Base-by-base conservation (phyloP, 257 asterid genomes). In the Ocimum tenuiflorum region DNA sequence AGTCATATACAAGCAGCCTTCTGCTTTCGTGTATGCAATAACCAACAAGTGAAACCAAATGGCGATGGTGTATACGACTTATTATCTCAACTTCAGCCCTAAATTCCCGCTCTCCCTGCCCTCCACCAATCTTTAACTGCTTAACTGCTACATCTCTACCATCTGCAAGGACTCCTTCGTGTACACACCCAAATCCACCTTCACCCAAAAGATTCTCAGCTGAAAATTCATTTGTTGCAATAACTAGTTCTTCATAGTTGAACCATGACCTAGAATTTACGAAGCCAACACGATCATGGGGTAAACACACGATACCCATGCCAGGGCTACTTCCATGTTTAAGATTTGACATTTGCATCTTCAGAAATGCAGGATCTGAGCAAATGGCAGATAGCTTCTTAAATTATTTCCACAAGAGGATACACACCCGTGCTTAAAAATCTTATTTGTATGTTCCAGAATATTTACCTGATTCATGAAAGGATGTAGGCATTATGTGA, bases 151-250 rank as follows among this genome's bases (percentile, higher is more conserved):
- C 86, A 50, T 68, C 89, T 64, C 84, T 80, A 42, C 95, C 96
- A 79, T 86, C 91, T 45, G 52, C 72, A 65, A 90, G 84, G 38
- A 5, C 55, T 47, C 99, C 99, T 85, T 82, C 88, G 81, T 87
- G 83, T 29, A 94, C 99, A 46, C 73, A 81, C 58, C 99, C 97
- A 78, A 94, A 94, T 77, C 97, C 99, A 55, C 97, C 97, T 75
- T 79, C 91, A 38, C 99, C 99, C 82, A 94, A 77, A 49, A 89
- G 80, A 82, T 89, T 88, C 60, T 83, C 72, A 7, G 73, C 63
- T 54, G 99, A 76, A 73, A 94, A 94, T 39, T 84, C 91, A 78
- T 75, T 49, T 51, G 99, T 94, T 68, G 96, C 96, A 79, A 76
- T 80, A 74, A 49, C 66, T 70, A 94, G 78, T 68, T 87, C 99